Percentiles rank a stretch among this genome's conserved stretches.
Conservation (phyloP, 352 stramenopile species). For the Aphanomyces invadans region DNA sequence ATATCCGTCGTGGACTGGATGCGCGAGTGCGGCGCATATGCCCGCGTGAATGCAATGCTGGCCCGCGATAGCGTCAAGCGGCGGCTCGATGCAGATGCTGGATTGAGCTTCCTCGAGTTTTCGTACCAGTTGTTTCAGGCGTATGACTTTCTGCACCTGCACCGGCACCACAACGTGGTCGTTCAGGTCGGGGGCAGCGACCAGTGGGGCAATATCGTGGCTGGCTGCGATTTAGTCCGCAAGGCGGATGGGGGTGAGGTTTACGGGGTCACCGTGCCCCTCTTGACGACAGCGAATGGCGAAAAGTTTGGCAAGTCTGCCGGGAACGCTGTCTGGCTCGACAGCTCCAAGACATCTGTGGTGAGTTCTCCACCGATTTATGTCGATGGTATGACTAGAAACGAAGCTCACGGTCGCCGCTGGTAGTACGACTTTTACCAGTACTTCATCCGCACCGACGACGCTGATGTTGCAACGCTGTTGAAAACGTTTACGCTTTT, state of each 20-base stretch:
- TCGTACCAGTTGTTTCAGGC: constrained; percentile 99
- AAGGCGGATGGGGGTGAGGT: constrained; percentile 82
- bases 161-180: constrained; percentile 81
- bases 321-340: constrained; percentile 97
- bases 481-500: constrained; percentile 98
- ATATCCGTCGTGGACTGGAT: constrained; percentile 97
- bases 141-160: constrained; percentile 98
- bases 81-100: constrained; percentile 89
- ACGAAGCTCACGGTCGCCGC: no score
- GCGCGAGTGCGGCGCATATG: constrained; percentile 88
- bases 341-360: constrained; percentile 88
- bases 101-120: constrained; percentile 99
- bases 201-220: constrained; percentile 99
- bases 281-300: constrained; percentile 95
- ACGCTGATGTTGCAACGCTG: constrained; percentile 92
- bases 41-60: constrained; percentile 98
- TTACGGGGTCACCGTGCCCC: constrained; percentile 92
- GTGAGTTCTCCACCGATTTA: constrained; percentile 39
- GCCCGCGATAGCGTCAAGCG: constrained; percentile 96
- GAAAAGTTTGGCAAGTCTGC: constrained; percentile 99
- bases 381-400: no score
- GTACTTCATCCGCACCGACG: constrained; percentile 84
- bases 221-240: constrained; percentile 93
- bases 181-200: constrained; percentile 98
- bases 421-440: constrained; percentile 89